Evolutionary conservation across 768 basidiomycete genomes (phyloP).

Genomic region (Tricholoma matsutake): DNA sequence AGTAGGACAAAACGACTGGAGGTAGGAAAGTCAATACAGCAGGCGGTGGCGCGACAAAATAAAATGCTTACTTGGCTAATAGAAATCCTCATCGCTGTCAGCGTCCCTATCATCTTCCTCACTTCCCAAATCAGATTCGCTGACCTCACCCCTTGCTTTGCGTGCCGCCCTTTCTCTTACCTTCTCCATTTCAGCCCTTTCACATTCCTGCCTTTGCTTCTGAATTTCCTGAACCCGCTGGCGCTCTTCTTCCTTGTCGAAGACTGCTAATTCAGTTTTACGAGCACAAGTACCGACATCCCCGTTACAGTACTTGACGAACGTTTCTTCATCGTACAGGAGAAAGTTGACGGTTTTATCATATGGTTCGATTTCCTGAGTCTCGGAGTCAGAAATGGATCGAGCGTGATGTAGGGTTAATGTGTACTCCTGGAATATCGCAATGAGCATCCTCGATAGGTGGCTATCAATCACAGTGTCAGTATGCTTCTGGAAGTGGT

Average conservation of each 20-base stretch:
- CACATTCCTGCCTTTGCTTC: not conserved
- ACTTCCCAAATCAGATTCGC: not conserved
- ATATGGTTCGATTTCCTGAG: not conserved
- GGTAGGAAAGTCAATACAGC: not conserved
- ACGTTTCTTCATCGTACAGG: not conserved
- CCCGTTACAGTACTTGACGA: not conserved
- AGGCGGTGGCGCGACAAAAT: too few species aligned
- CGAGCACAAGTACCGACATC: not conserved
- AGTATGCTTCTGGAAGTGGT: not conserved
- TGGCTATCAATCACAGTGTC: not conserved
- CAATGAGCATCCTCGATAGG: not conserved
- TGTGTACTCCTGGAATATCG: not conserved
- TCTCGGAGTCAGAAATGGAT: not conserved
- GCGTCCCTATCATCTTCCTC: not conserved
- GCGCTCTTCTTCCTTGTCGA: not conserved
- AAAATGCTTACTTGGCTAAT: not conserved
- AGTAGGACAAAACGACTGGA: too few species aligned
- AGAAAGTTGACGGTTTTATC: not conserved
- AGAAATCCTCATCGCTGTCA: not conserved
- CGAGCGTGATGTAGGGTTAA: not conserved
- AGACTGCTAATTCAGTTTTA: not conserved
- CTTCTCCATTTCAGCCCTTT: not conserved
- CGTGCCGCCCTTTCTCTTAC: not conserved
- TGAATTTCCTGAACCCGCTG: not conserved
- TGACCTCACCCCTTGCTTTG: too few species aligned